Conservation (phyloP, 352 stramenopile genomes). For the Phytophthora nicotianae region DNA sequence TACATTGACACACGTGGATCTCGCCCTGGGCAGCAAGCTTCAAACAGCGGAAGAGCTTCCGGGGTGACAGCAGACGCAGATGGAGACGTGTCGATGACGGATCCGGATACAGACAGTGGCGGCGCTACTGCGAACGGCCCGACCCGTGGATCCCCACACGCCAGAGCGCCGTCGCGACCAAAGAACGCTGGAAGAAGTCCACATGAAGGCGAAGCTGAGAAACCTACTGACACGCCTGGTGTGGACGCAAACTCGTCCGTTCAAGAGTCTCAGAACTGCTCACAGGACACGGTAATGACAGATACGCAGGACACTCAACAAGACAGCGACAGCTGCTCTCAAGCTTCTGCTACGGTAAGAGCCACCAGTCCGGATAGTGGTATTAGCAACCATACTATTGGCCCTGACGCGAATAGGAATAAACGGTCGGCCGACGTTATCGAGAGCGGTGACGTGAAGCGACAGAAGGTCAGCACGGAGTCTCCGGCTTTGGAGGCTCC, state of each 20-base stretch:
- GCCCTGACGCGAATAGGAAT: conserved; percentile 23
- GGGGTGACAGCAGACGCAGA: conserved; percentile 21
- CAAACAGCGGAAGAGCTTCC: background rate
- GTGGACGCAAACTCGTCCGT: background rate
- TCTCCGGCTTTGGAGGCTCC: conserved; percentile 1
- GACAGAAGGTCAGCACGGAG: conserved; percentile 26
- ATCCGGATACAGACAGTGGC: conserved; percentile 22
- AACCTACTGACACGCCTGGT: conserved; percentile 6
- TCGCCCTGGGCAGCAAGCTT: conserved; percentile 13
- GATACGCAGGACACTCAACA: conserved; percentile 21
- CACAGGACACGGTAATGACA: conserved; percentile 13
- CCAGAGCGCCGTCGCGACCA: conserved; percentile 1
- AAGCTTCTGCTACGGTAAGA: conserved; percentile 4
- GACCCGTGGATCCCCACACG: conserved; percentile 4
- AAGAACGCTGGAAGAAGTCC: conserved; percentile 26
- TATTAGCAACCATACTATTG: conserved; percentile 1
- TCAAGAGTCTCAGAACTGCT: conserved; percentile 17
- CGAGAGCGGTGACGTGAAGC: conserved; percentile 17
- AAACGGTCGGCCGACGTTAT: conserved; percentile 18
- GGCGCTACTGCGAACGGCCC: conserved; percentile 3
- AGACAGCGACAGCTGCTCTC: conserved; percentile 20
- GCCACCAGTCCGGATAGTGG: background rate
- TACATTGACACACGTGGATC: conserved; percentile 55
- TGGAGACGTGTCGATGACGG: conserved; percentile 43
- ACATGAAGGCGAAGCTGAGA: conserved; percentile 15